A percentile compares a stretch with the other conserved stretches of the same genome.
phyloP scores from a whole-genome alignment of 768 basidiomycete genomes.

The Tylopilus cervinicoccineus region DNA sequence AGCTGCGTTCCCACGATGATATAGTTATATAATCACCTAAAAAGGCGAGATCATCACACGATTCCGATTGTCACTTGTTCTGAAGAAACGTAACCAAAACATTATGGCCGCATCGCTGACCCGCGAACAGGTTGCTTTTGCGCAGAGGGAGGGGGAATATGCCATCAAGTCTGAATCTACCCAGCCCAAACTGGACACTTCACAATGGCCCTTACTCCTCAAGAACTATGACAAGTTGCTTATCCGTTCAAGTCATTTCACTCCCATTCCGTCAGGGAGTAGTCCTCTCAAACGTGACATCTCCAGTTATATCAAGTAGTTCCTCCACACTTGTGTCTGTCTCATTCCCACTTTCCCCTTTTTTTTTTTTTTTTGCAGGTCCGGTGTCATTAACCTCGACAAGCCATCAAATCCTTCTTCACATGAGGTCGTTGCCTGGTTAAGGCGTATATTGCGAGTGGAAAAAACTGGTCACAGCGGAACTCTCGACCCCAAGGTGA shows the following conservation, averaged over 20 bases:
- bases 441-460: constrained; percentile 91
- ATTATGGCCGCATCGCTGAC: constrained; percentile 39
- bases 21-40: constrained; percentile 11
- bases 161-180: constrained; percentile 75
- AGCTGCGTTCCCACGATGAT: constrained; percentile 34
- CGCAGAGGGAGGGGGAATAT: constrained; percentile 72
- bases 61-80: background rate
- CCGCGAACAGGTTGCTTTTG: constrained; percentile 66
- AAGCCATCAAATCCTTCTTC: constrained; percentile 99
- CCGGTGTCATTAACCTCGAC: constrained; percentile 98
- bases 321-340: background rate
- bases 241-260: constrained; percentile 94
- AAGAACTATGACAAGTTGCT: constrained; percentile 99
- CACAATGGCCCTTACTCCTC: constrained; percentile 94
- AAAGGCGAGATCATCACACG: constrained; percentile 13
- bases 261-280: constrained; percentile 92
- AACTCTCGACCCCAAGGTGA: constrained; percentile 98
- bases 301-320: constrained; percentile 82
- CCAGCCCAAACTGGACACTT: constrained; percentile 83
- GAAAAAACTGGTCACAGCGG: constrained; percentile 99
- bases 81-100: no score
- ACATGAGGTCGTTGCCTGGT: constrained; percentile 99
- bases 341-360: background rate
- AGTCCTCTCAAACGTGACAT: constrained; percentile 96
- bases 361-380: constrained; percentile 44